Base-by-base conservation (phyloP, 2,329 filamentous ascomycete genomes). In the Colletotrichum sublineola region DNA sequence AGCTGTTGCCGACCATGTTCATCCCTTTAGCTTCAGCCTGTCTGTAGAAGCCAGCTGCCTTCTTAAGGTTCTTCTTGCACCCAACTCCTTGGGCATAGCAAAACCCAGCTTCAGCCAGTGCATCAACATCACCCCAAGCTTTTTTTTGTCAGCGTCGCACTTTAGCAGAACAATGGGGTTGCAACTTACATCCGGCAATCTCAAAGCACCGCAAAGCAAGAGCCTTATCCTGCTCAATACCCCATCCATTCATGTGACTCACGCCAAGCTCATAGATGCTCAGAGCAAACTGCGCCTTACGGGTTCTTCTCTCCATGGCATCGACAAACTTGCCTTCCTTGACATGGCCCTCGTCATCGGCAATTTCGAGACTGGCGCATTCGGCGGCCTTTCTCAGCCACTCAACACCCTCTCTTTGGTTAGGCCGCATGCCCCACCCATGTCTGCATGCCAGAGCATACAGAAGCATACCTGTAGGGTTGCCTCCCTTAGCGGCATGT, bases 201-300 rank as follows among this genome's bases (percentile, higher is more conserved):
- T 99, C 96, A 80, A 98, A 99, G 80, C 96, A 99, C 65, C 95
- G 89, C 77, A 99, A 83, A 0, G 95, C 96, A 71, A 98, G 87
- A 6, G 89, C 84, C 80, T 96, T 97, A 80, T 99, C 96, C 82
- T 97, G 95, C 76, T 96, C 91, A 50, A 97, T 97, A 20, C 96
- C 96, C 96, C 96, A 99, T 6, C 96, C 96, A 77, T 99, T 98
- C 90, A 98, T 95, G 80, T 98, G 96, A 79, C 94, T 97, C 36
- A 98, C 95, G 4, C 96, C 96, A 33, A 99, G 87, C 83, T 99
- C 96, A 77, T 99, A 99, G 66, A 98, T 95, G 77, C 95, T 96
- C 56, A 98, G 87, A 0, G 96, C 96, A 81, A 98, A 97, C 78
- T 98, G 96, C 14, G 95, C 95, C 78, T 95, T 94, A 74, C 95